A percentile compares a stretch with the other conserved stretches of the same genome.
Conservation (phyloP, 352 stramenopile species). For the Phytophthora pistaciae region DNA sequence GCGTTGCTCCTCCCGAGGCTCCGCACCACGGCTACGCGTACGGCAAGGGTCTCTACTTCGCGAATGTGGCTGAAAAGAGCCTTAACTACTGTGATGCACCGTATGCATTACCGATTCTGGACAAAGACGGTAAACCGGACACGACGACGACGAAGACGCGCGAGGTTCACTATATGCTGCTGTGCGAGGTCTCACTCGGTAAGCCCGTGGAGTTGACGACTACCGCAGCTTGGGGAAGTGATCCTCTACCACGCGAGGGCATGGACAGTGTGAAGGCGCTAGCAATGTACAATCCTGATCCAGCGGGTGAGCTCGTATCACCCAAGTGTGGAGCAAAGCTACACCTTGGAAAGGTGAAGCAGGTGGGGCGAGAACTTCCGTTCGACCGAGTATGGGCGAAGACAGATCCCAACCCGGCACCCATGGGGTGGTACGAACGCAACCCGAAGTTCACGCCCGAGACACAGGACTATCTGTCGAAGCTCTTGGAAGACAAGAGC, state of each 20-base stretch:
- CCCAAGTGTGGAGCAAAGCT: constrained; percentile 59
- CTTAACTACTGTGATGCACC: constrained; percentile 73
- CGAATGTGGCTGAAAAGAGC: constrained; percentile 82
- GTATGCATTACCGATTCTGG: constrained; percentile 54
- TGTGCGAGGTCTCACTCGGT: constrained; percentile 78
- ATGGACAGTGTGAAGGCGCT: constrained; percentile 73
- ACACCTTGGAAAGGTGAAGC: constrained; percentile 57
- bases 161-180: constrained; percentile 74
- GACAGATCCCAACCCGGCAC: constrained; percentile 38
- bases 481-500: constrained; percentile 45
- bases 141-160: constrained; percentile 47
- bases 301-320: constrained; percentile 57
- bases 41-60: constrained; percentile 90
- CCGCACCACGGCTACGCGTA: constrained; percentile 86
- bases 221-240: constrained; percentile 40
- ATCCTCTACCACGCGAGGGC: constrained; percentile 44
- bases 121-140: constrained; percentile 43
- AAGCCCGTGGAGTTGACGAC: constrained; percentile 45
- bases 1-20: constrained; percentile 87
- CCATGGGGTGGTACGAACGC: constrained; percentile 47
- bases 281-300: constrained; percentile 60
- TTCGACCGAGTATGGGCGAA: constrained; percentile 63
- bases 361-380: constrained; percentile 53
- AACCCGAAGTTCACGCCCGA: constrained; percentile 43
- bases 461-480: constrained; percentile 48